phyloP scores from a whole-genome alignment of 345 rosid species.

The Passiflora organensis region DNA sequence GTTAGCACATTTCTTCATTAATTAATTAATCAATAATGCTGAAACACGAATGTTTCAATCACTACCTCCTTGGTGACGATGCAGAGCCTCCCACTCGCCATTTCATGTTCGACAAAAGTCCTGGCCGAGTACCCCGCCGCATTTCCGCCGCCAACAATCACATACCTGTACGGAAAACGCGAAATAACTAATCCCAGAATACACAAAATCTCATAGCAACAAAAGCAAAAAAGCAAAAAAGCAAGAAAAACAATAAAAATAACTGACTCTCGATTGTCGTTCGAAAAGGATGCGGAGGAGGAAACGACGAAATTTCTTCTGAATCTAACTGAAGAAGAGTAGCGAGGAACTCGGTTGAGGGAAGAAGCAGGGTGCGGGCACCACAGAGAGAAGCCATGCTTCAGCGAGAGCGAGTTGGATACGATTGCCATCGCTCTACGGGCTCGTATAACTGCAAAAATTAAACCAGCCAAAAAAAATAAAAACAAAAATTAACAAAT shows the following conservation, averaged over 20 bases:
- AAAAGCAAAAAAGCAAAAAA: not conserved
- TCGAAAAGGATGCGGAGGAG: slow-evolving; percentile 52
- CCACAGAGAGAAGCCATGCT: slow-evolving; percentile 54
- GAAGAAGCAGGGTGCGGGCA: slow-evolving; percentile 49
- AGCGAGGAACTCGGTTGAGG: slow-evolving; percentile 32
- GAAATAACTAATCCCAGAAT: not conserved
- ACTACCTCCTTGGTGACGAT: slow-evolving; percentile 84
- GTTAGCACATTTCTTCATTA: too few species aligned
- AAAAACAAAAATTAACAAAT: not conserved
- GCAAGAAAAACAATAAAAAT: not conserved
- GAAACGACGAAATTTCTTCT: slow-evolving; percentile 52
- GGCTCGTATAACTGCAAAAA: too few species aligned
- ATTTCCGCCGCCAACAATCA: slow-evolving; percentile 95
- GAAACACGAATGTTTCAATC: not conserved
- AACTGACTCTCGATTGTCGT: slow-evolving; percentile 79
- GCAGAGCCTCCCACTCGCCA: slow-evolving; percentile 92
- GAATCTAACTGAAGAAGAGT: slow-evolving; percentile 32
- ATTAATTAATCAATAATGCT: not conserved
- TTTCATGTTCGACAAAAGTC: slow-evolving; percentile 86
- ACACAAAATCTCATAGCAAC: not conserved
- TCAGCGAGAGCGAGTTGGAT: slow-evolving; percentile 36
- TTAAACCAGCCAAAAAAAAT: slow-evolving; percentile 17
- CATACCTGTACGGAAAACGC: slow-evolving; percentile 37
- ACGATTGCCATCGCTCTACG: slow-evolving; percentile 54
- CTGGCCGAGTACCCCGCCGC: slow-evolving; percentile 97